Percentiles rank a stretch among this genome's conserved stretches.
Evolutionary conservation across 768 basidiomycete species (phyloP).

Genomic region (Termitomyces titanicus): DNA sequence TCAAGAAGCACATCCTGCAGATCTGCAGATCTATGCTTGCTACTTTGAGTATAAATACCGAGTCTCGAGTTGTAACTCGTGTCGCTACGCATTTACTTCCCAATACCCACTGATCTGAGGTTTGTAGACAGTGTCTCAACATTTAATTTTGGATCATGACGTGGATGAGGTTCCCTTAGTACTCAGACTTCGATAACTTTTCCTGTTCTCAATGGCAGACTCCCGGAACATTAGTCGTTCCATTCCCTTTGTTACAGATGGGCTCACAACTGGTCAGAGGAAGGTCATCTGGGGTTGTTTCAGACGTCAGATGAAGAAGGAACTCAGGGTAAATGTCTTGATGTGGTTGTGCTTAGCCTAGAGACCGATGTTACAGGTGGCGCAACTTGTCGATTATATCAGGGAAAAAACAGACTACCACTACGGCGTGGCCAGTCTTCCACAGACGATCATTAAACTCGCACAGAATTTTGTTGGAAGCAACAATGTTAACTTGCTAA

Average conservation of each 20-base stretch:
- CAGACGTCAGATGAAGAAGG: conserved; percentile 87
- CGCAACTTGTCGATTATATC: conserved; percentile 94
- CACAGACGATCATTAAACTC: conserved; percentile 86
- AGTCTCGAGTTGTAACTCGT: too few relatives aligned
- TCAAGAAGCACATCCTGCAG: too few relatives aligned
- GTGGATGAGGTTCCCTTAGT: conserved; percentile 82
- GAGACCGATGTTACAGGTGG: conserved; percentile 51
- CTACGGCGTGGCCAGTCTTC: conserved; percentile 89
- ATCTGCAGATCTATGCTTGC: too few relatives aligned
- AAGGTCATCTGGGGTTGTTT: conserved; percentile 97
- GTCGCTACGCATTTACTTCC: too few relatives aligned
- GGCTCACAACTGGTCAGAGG: conserved; percentile 94
- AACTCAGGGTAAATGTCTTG: conserved; percentile 67
- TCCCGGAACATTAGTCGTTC: conserved; percentile 98
- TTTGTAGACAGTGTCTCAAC: too few relatives aligned
- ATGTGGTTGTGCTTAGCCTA: background rate
- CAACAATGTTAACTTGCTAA: conserved; percentile 89
- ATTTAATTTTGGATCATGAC: conserved; percentile 86
- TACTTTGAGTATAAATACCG: too few relatives aligned
- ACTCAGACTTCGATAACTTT: conserved; percentile 92
- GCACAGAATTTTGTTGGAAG: conserved; percentile 94
- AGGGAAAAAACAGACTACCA: conserved; percentile 94
- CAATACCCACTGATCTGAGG: too few relatives aligned
- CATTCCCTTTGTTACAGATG: conserved; percentile 91
- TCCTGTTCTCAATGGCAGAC: conserved; percentile 99